Conservation (phyloP, 305 asterid species). For the Vinca major region DNA sequence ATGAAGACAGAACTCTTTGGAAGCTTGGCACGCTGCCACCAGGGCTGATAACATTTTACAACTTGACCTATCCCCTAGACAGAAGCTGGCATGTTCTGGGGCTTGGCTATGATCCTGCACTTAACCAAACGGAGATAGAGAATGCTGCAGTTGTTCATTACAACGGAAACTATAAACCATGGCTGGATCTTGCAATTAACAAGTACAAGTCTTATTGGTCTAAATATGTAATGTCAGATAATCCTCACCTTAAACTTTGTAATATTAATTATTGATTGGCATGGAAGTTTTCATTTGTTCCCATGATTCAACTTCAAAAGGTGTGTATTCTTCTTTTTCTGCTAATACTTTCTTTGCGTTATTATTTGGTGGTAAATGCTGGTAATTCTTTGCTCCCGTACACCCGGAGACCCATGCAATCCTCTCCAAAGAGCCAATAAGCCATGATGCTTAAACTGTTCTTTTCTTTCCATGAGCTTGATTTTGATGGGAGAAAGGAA, state of each 20-base stretch:
- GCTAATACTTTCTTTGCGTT: not conserved
- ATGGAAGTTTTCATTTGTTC: not conserved
- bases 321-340: not conserved
- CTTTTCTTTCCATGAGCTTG: no score
- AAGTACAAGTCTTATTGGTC: slow-evolving; percentile 89
- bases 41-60: slow-evolving; percentile 85
- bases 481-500: no score
- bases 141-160: slow-evolving; percentile 90
- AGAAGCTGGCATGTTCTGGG: slow-evolving; percentile 95
- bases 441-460: no score
- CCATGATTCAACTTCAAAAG: not conserved
- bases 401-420: no score
- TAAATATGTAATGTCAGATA: slow-evolving; percentile 55
- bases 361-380: not conserved
- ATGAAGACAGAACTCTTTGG: slow-evolving; percentile 90
- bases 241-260: slow-evolving; percentile 56
- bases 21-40: slow-evolving; percentile 94
- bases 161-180: slow-evolving; percentile 92
- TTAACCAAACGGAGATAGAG: slow-evolving; percentile 72
- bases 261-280: slow-evolving; percentile 20
- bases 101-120: slow-evolving; percentile 95
- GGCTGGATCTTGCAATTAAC: slow-evolving; percentile 89
- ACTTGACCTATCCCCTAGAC: slow-evolving; percentile 75
- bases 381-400: not conserved
- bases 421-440: no score